Base-by-base conservation (phyloP, 768 basidiomycete species). In the Naganishia randhawae region DNA sequence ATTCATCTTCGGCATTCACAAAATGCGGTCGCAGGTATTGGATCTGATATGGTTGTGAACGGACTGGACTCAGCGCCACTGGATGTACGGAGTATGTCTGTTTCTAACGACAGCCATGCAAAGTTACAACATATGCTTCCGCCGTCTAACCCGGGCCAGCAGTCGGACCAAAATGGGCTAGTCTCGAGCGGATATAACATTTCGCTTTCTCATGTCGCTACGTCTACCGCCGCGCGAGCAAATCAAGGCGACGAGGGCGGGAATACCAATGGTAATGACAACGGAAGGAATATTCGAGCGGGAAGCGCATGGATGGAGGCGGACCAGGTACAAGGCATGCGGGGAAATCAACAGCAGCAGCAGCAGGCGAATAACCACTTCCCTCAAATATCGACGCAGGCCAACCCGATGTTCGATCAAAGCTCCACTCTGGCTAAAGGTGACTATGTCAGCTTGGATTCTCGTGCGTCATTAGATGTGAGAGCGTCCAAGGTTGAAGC, bases 111-210 rank as follows among this genome's bases (percentile, higher is more conserved):
- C 25, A 22, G 25, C 7, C 45, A 48, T 13, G 16, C 45, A 22
- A 48, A 48, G n/a, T 48, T 48, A 22, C 45, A 48, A 22, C 45
- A n/a, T 22, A 48, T 48, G 45, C 45, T 48, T 22, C 45, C 45
- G 11, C 45, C 45, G 1, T n/a, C 45, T 13, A 48, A 11, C n/a
- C n/a, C 19, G 25, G 45, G 45, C 3, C 45, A 48, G 45, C 45
- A 22, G 45, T 4, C 45, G 3, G 45, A 48, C 45, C 45, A 48
- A n/a, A 48, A 48, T 22, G 57, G 39, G 14, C 17, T 61, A 25
- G 57, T 61, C 39, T 61, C 57, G 22, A 61, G 57, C 37, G 57
- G 57, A 41, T 61, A 61, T 25, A 42, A 61, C 16, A 61, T 61
- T 7, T 31, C 57, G 11, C 35, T 61, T 42, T 14, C 22, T n/a